These are phyloP conservation scores for Theileria equi DNA, from an alignment of 169 alveolate genomes.

Conservation along the genomic window DNA sequence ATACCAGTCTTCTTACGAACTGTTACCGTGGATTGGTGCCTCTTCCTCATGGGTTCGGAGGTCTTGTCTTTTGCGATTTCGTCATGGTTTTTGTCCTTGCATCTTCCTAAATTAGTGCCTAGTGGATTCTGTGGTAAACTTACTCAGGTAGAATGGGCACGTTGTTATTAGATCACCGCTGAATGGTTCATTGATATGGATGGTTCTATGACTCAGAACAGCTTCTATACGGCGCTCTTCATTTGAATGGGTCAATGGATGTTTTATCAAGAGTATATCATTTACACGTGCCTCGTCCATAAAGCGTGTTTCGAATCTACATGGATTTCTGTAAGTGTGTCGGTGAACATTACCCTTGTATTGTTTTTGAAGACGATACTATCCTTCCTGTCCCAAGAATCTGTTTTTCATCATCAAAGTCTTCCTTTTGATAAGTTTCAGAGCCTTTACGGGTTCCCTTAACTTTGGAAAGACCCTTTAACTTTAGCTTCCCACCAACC, in stretches of 20 bases:
- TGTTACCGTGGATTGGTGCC: conserved; percentile 26
- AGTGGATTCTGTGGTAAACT: neutral
- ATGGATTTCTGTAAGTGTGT: neutral
- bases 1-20: conserved; percentile 72
- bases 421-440: neutral
- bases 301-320: conserved; percentile 68
- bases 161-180: conserved; percentile 72
- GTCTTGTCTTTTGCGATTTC: neutral
- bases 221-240: conserved; percentile 63
- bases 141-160: conserved; percentile 44
- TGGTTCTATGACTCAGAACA: conserved; percentile 66
- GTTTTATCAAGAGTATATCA: conserved; percentile 57
- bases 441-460: conserved; percentile 15
- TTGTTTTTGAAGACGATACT: conserved; percentile 70
- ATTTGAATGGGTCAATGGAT: conserved; percentile 61
- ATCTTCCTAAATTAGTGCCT: neutral
- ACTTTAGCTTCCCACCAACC: conserved; percentile 54
- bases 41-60: neutral
- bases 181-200: conserved; percentile 63
- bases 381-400: conserved; percentile 67
- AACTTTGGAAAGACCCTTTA: conserved; percentile 37
- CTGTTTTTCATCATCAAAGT: neutral
- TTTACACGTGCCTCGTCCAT: conserved; percentile 63
- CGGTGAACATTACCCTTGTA: conserved; percentile 60
- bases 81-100: neutral